Evolutionary conservation across 345 rosid genomes (phyloP).

Genomic region (Syzygium aqueum): DNA sequence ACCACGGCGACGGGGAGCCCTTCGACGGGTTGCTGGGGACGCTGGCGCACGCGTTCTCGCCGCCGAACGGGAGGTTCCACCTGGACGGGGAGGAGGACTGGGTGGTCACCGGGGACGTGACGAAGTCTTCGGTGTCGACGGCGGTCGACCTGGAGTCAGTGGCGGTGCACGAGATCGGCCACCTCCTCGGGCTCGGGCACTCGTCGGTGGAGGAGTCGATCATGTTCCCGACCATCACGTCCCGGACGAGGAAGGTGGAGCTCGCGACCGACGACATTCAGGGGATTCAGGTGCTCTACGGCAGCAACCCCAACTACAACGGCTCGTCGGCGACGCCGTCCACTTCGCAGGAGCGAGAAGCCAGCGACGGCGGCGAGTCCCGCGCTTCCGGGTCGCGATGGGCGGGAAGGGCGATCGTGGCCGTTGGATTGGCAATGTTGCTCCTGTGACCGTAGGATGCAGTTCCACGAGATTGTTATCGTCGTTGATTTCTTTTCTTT

Average conservation of each 20-base stretch:
- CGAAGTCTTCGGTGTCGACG: conserved; percentile 13
- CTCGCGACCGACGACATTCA: conserved; percentile 50
- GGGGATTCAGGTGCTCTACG: conserved; percentile 69
- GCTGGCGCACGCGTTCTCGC: conserved; percentile 89
- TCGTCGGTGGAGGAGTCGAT: conserved; percentile 68
- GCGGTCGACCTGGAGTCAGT: conserved; percentile 88
- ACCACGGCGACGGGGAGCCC: conserved; percentile 90
- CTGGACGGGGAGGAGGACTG: conserved; percentile 71
- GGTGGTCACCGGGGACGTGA: conserved; percentile 45
- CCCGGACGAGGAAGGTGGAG: conserved; percentile 55
- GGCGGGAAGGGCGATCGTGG: conserved; percentile 11
- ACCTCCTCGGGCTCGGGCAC: conserved; percentile 86
- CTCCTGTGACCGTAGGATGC: conserved; percentile 8
- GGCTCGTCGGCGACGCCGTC: conserved; percentile 26
- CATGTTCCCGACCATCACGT: conserved; percentile 73
- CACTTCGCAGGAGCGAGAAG: conserved; percentile 37
- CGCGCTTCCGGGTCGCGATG: background rate
- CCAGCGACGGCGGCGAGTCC: conserved; percentile 14
- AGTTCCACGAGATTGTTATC: background rate
- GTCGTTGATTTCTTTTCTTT: background rate
- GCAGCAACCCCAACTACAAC: conserved; percentile 61
- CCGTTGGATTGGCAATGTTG: conserved; percentile 27
- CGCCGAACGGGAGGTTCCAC: conserved; percentile 69
- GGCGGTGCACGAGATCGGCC: conserved; percentile 94
- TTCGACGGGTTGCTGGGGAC: conserved; percentile 87